These are phyloP conservation scores for Lactuca saligna DNA, from an alignment of 129 eudicot genomes.

Conservation along the genomic window DNA sequence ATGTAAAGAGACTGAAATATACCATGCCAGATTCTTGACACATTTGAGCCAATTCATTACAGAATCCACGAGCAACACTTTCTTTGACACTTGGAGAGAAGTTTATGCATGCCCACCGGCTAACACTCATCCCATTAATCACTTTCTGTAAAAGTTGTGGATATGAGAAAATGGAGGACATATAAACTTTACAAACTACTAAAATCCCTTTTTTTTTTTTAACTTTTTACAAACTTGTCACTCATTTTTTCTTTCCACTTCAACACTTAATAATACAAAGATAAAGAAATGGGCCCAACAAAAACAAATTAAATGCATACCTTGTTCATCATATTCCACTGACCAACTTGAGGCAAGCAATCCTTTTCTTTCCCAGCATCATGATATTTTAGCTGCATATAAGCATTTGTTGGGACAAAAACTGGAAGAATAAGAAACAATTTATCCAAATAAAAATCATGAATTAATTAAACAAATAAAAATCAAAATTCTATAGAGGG, in stretches of 20 bases:
- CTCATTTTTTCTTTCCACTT: too few relatives aligned
- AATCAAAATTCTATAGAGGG: not conserved
- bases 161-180: not conserved
- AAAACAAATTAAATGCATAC: constrained; percentile 23
- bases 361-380: constrained; percentile 73
- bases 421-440: not conserved
- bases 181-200: too few relatives aligned
- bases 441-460: constrained; percentile 1
- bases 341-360: constrained; percentile 68
- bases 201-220: too few relatives aligned
- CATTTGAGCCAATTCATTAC: constrained; percentile 64
- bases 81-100: constrained; percentile 67
- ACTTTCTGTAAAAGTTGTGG: constrained; percentile 44
- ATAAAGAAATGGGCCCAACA: too few relatives aligned
- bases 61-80: constrained; percentile 51
- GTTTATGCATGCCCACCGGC: constrained; percentile 73
- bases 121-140: constrained; percentile 63
- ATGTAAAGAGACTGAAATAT: not conserved
- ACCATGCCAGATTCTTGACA: constrained; percentile 83
- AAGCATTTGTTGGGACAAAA: constrained; percentile 10
- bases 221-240: too few relatives aligned
- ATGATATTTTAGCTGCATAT: constrained; percentile 57
- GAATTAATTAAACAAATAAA: not conserved
- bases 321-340: constrained; percentile 81
- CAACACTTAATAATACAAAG: too few relatives aligned